These are phyloP conservation scores for Nakazawaea sp. DNA, from an alignment of 805 yeast genomes.

Conservation along the genomic window DNA sequence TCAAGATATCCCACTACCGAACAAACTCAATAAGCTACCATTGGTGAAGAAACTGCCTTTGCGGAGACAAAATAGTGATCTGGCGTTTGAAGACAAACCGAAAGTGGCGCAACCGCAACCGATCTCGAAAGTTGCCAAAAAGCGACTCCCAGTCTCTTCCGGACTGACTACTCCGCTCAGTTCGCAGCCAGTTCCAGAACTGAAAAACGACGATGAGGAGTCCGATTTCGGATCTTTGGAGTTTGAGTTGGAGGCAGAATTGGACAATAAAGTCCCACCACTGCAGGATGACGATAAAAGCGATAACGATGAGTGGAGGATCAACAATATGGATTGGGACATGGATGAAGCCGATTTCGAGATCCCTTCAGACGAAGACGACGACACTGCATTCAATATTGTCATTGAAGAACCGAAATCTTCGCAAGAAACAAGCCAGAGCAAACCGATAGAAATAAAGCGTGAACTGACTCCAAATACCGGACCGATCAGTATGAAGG, in stretches of 20 bases:
- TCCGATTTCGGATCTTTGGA: constrained; percentile 18
- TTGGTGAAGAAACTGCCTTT: not conserved
- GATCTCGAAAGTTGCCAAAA: not conserved
- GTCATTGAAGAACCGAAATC: constrained; percentile 6
- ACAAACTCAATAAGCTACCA: too few species aligned
- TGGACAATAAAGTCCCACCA: constrained; percentile 1
- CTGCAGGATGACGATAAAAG: not conserved
- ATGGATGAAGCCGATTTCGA: constrained; percentile 8
- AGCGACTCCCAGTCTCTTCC: constrained; percentile 2
- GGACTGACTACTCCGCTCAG: not conserved
- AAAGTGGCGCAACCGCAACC: constrained; percentile 1
- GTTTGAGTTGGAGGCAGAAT: constrained; percentile 18
- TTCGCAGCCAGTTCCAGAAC: not conserved
- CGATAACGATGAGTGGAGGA: constrained; percentile 10
- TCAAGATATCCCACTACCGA: constrained; percentile 5
- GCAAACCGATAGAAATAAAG: not conserved
- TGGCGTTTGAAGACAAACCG: too few species aligned
- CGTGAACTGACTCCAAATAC: constrained; percentile 4
- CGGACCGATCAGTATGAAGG: constrained; percentile 12
- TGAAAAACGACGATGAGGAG: constrained; percentile 9
- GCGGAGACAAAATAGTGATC: too few species aligned
- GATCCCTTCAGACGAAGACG: not conserved
- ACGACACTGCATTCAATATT: constrained; percentile 1
- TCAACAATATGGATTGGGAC: constrained; percentile 11
- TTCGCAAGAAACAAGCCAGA: not conserved